phyloP scores from a whole-genome alignment of 768 basidiomycete species.

The Mycena vulgaris region DNA sequence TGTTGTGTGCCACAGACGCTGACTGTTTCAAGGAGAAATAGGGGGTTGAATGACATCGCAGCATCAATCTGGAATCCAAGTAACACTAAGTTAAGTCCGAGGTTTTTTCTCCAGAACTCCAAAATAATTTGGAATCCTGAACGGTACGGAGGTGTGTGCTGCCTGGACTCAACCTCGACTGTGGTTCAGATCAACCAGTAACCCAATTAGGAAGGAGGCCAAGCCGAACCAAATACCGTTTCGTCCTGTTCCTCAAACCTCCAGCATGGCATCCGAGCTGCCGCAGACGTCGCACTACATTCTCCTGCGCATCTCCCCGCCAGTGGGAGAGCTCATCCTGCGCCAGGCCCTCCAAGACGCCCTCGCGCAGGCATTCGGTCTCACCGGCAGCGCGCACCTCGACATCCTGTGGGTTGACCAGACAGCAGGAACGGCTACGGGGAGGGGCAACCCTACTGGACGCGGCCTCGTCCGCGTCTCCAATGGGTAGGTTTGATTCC shows the following conservation, averaged over 20 bases:
- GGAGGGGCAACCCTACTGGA: too few species aligned
- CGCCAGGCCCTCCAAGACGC: conserved; percentile 72
- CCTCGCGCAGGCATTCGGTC: conserved; percentile 68
- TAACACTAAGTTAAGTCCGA: too few species aligned
- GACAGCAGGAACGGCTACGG: neutral
- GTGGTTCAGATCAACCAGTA: too few species aligned
- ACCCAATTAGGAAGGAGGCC: too few species aligned
- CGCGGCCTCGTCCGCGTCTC: conserved; percentile 56
- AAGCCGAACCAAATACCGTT: neutral
- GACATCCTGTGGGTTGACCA: conserved; percentile 71
- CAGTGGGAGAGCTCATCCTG: conserved; percentile 46
- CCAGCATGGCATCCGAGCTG: neutral
- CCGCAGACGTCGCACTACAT: conserved; percentile 24
- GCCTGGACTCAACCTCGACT: too few species aligned
- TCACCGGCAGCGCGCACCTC: conserved; percentile 66
- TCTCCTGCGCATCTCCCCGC: conserved; percentile 26
- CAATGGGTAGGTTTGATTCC: conserved; percentile 52
- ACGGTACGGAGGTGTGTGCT: too few species aligned
- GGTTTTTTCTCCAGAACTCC: too few species aligned
- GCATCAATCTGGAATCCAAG: too few species aligned
- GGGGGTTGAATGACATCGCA: too few species aligned
- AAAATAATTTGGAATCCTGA: too few species aligned
- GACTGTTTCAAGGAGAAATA: too few species aligned
- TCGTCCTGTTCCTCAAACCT: neutral
- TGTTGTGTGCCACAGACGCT: too few species aligned